Evolutionary conservation across 345 rosid species (phyloP).

Genomic region (Gossypium herbaceum): DNA sequence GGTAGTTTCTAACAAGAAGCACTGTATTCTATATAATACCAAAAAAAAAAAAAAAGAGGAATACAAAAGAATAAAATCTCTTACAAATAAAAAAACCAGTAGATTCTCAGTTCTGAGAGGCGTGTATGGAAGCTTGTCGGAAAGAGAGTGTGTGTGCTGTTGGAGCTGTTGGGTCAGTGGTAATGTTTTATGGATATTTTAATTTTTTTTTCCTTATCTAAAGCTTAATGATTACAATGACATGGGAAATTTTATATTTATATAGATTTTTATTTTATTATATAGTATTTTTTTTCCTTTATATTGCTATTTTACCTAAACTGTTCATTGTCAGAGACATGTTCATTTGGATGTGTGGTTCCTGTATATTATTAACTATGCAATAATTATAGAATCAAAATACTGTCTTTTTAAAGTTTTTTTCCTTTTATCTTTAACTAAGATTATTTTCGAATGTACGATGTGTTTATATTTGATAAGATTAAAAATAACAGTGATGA

Average conservation of each 20-base stretch:
- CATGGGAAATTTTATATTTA: neutral
- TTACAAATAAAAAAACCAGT: neutral
- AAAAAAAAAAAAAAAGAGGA: neutral
- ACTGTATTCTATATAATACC: conserved; percentile 2
- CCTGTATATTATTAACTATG: neutral
- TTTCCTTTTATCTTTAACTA: too few species aligned
- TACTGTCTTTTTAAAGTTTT: too few species aligned
- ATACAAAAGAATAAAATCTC: neutral
- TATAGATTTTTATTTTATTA: neutral
- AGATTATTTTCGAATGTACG: too few species aligned
- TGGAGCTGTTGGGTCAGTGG: neutral
- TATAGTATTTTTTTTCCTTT: neutral
- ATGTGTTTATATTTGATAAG: accelerated
- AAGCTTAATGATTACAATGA: neutral
- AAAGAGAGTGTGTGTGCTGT: neutral
- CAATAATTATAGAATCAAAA: neutral
- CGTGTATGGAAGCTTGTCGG: conserved; percentile 14
- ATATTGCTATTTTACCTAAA: neutral
- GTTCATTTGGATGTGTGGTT: neutral
- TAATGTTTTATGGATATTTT: neutral
- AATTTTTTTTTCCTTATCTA: neutral
- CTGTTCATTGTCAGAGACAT: neutral
- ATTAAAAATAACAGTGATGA: too few species aligned
- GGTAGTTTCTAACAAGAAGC: conserved; percentile 4
- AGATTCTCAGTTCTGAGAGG: neutral